Conservation (phyloP, 345 rosid species). For the Jatropha curcas region DNA sequence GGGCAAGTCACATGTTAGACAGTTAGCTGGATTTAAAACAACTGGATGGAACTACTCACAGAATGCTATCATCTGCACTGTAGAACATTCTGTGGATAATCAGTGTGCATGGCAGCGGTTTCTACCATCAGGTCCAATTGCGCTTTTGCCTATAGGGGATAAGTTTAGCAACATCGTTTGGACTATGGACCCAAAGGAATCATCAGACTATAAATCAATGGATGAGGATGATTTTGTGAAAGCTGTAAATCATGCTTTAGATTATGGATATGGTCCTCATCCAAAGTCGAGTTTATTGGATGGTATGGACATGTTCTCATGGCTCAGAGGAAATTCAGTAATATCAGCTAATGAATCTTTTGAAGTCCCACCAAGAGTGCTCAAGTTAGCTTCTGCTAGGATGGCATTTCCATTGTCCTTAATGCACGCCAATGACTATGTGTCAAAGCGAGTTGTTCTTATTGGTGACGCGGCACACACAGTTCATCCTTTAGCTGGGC, state of each 20-base stretch:
- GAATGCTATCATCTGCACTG: slow-evolving; percentile 88
- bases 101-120: slow-evolving; percentile 90
- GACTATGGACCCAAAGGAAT: slow-evolving; percentile 85
- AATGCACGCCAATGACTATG: slow-evolving; percentile 71
- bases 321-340: slow-evolving; percentile 50
- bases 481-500: slow-evolving; percentile 96
- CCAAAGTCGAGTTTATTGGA: slow-evolving; percentile 54
- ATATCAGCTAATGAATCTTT: slow-evolving; percentile 57
- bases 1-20: slow-evolving; percentile 82
- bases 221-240: slow-evolving; percentile 74
- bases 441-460: slow-evolving; percentile 63
- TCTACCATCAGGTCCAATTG: slow-evolving; percentile 90
- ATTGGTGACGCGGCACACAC: slow-evolving; percentile 96
- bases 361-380: slow-evolving; percentile 73
- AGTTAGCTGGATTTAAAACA: slow-evolving; percentile 75
- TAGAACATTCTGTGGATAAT: slow-evolving; percentile 72
- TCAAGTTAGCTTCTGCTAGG: slow-evolving; percentile 74
- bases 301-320: slow-evolving; percentile 44
- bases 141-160: slow-evolving; percentile 83
- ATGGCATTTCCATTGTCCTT: slow-evolving; percentile 89
- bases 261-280: slow-evolving; percentile 80
- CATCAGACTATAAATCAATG: slow-evolving; percentile 65
- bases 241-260: slow-evolving; percentile 75
- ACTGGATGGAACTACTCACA: slow-evolving; percentile 91
- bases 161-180: slow-evolving; percentile 90